Evolutionary conservation across 805 yeast species (phyloP), one percentile per base, ranked within the genome.

Genomic region (Candida mattraensis): DNA sequence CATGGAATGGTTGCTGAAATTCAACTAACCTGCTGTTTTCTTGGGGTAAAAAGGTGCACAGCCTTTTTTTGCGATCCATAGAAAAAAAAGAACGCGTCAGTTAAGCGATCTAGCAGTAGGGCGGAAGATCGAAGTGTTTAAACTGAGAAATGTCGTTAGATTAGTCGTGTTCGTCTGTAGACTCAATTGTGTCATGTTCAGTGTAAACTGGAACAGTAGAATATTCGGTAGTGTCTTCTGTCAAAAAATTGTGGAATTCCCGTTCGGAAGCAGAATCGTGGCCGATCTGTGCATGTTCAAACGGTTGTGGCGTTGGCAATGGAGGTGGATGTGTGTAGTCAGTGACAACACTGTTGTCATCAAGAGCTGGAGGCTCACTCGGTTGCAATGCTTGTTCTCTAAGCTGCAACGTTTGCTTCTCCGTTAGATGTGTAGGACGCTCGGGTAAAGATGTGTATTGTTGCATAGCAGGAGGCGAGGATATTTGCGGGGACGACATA

Each of bases 381-480:
- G 91, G 89, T 15, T 81, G 50, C 26, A 83, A 61, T 5, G 83
- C 72, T 29, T 72, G 70, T 53, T 82, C 89, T 30, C 69, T 69
- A 4, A 67, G 58, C 39, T 69, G 61, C 47, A 80, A 56, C 11
- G 69, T 50, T 42, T 80, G 82, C 53, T 83, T 83, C 40, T 83
- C 91, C 1, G 78, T 54, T 22, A 72, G 30, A n/a, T 51, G 47
- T 8, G 33, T 14, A 2, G 37, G 12, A 22, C 17, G 21, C 17
- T 44, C 40, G 6, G 46, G 39, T 5, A 43, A 24, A 6, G 48
- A 18, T 3, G 41, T 22, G 21, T 42, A 39, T 16, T 42, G 40
- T 12, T 24, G 37, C 24, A 39, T 30, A 8, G 29, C 27, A 3
- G 44, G 7, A 7, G 23, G 42, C 18, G 17, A 19, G 30, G 33